Conservation (phyloP, 371 early-diverging fungal genomes). For the Actinomucor elegans region DNA sequence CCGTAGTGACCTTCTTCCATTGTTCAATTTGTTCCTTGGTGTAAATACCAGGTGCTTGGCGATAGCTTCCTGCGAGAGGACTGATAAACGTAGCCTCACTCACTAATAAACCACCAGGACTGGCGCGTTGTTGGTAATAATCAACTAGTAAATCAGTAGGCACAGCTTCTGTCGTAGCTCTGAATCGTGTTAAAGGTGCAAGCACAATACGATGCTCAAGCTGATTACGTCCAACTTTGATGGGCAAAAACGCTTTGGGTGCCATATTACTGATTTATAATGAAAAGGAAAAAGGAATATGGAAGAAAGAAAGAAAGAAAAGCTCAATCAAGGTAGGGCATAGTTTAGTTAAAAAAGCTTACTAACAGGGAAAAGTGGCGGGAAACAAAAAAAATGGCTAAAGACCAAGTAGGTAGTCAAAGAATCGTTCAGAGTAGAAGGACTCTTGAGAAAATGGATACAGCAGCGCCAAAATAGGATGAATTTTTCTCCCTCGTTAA, state of each 20-base stretch:
- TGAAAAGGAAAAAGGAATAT: background rate
- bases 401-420: too few relatives aligned
- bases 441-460: too few relatives aligned
- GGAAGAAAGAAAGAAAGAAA: background rate
- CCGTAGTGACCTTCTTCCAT: conserved; percentile 58
- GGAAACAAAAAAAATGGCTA: too few relatives aligned
- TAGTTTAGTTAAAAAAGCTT: too few relatives aligned
- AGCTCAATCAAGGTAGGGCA: background rate
- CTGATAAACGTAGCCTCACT: conserved; percentile 54
- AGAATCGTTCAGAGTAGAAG: too few relatives aligned
- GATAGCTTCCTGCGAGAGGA: conserved; percentile 36
- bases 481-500: too few relatives aligned
- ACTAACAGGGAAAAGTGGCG: too few relatives aligned
- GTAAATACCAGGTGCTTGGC: conserved; percentile 45
- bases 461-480: too few relatives aligned
- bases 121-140: conserved; percentile 63
- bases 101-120: conserved; percentile 55
- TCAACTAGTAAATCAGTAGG: conserved; percentile 46
- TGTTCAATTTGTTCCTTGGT: conserved; percentile 40
- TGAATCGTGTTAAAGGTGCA: conserved; percentile 54
- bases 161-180: conserved; percentile 31
- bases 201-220: conserved; percentile 56
- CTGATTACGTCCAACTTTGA: conserved; percentile 26
- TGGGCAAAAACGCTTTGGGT: conserved; percentile 24
- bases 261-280: background rate